Evolutionary conservation across 2,329 filamentous ascomycete genomes (phyloP).

Genomic region (Diplodia sapinea): DNA sequence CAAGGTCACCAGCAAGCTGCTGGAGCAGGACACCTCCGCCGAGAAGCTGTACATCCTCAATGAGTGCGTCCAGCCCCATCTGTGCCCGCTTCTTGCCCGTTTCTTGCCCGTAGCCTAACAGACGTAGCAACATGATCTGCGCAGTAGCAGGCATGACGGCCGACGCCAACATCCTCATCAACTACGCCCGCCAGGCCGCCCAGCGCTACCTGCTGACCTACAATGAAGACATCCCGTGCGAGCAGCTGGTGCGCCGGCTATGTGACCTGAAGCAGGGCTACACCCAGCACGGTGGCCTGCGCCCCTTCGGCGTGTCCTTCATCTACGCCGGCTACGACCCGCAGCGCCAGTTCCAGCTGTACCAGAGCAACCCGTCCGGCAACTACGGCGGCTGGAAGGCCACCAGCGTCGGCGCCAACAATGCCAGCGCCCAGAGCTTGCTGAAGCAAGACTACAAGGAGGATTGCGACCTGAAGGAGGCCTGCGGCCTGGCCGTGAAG

Average conservation of each 20-base stretch:
- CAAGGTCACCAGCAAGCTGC: slow-evolving; percentile 98
- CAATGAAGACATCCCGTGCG: slow-evolving; percentile 99
- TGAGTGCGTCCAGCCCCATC: slow-evolving; percentile 67
- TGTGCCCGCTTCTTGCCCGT: neutral
- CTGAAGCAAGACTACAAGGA: slow-evolving; percentile 99
- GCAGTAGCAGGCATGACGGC: slow-evolving; percentile 99
- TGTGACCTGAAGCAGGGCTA: slow-evolving; percentile 99
- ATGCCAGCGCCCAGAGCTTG: slow-evolving; percentile 93
- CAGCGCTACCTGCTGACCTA: slow-evolving; percentile 98
- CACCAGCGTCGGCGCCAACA: slow-evolving; percentile 96
- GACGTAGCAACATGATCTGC: slow-evolving; percentile 97
- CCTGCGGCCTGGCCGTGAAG: slow-evolving; percentile 96
- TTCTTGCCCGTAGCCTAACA: neutral
- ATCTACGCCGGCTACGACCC: slow-evolving; percentile 99
- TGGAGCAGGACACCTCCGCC: slow-evolving; percentile 98
- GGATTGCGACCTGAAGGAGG: slow-evolving; percentile 93
- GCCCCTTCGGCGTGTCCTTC: slow-evolving; percentile 97
- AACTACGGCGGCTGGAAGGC: slow-evolving; percentile 99
- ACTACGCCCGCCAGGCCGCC: slow-evolving; percentile 95
- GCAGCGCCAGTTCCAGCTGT: slow-evolving; percentile 95
- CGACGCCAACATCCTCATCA: slow-evolving; percentile 99
- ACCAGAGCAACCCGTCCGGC: slow-evolving; percentile 97
- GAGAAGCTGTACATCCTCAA: slow-evolving; percentile 99
- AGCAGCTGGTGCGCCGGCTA: slow-evolving; percentile 93
- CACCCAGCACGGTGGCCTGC: slow-evolving; percentile 97